Conservation (phyloP, 2,329 filamentous ascomycete genomes). For the Aciculosporium take region DNA sequence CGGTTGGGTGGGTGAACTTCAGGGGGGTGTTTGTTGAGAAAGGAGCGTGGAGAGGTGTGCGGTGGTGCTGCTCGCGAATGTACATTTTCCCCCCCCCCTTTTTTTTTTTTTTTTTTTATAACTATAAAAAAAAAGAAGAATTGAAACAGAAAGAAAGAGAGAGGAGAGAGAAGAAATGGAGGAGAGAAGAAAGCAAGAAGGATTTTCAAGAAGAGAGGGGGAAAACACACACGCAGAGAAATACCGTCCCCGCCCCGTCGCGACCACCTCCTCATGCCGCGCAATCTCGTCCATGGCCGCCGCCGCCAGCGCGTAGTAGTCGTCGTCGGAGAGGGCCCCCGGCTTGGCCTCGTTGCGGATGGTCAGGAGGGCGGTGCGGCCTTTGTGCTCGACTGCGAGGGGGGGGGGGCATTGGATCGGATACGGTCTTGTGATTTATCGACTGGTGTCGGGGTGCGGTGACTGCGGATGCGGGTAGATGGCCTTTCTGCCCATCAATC, state of each 20-base stretch:
- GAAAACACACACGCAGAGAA: constrained; percentile 70
- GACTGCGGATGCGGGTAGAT: no score
- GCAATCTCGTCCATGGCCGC: constrained; percentile 65
- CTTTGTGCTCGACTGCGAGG: constrained; percentile 26
- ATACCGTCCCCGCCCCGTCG: constrained; percentile 67
- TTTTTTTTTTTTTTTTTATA: neutral
- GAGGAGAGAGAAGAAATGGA: neutral
- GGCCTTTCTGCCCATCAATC: no score
- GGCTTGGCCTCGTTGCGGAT: constrained; percentile 78
- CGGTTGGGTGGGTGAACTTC: no score
- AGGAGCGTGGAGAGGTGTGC: no score
- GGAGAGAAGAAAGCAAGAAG: neutral
- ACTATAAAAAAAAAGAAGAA: neutral
- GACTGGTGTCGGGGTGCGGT: no score
- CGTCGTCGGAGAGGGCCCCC: constrained; percentile 57
- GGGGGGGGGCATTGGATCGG: no score
- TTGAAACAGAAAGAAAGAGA: neutral
- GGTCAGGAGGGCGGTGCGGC: constrained; percentile 55
- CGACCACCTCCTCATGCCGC: constrained; percentile 60
- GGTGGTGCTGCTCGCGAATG: no score
- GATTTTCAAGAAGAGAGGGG: no score
- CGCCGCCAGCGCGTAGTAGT: constrained; percentile 66
- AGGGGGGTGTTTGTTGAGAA: no score
- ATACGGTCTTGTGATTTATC: no score
- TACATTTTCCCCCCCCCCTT: no score